A percentile compares a stretch with the other conserved stretches of the same genome.
phyloP scores from a whole-genome alignment of 2,329 filamentous ascomycete species.

The Didymella lethalis region DNA sequence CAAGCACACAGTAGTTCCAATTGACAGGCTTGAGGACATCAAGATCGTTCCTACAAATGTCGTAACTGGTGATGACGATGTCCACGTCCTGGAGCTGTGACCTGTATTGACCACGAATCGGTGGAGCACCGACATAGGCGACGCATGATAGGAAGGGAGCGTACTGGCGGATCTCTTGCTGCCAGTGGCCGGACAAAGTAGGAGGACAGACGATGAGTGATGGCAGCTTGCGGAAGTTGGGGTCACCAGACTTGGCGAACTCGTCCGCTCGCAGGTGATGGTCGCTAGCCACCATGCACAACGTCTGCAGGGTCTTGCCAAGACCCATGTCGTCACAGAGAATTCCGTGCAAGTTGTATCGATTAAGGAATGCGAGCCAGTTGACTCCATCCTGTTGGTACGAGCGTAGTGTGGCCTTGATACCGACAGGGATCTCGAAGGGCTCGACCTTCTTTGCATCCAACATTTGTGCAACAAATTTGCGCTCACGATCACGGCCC shows the following conservation, averaged over 20 bases:
- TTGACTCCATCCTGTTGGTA: slow-evolving; percentile 99
- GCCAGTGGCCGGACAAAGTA: slow-evolving; percentile 96
- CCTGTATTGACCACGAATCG: slow-evolving; percentile 76
- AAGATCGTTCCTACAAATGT: slow-evolving; percentile 96
- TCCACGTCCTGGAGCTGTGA: slow-evolving; percentile 78
- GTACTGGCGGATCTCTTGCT: slow-evolving; percentile 95
- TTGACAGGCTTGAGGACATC: slow-evolving; percentile 81
- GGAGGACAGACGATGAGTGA: slow-evolving; percentile 96
- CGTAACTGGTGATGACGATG: slow-evolving; percentile 96
- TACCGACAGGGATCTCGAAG: slow-evolving; percentile 92
- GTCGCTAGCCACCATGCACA: slow-evolving; percentile 97
- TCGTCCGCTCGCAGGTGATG: slow-evolving; percentile 93
- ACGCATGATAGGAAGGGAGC: slow-evolving; percentile 91
- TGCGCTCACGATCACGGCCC: slow-evolving; percentile 90
- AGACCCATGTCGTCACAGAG: slow-evolving; percentile 99
- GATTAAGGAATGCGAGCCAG: slow-evolving; percentile 97
- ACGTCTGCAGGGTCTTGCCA: slow-evolving; percentile 94
- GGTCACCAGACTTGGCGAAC: slow-evolving; percentile 79
- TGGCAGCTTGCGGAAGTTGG: slow-evolving; percentile 80
- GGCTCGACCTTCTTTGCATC: slow-evolving; percentile 96
- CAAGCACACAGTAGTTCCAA: slow-evolving; percentile 97
- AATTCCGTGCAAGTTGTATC: slow-evolving; percentile 96
- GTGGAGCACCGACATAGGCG: slow-evolving; percentile 88
- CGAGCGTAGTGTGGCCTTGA: slow-evolving; percentile 94
- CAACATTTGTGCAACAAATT: slow-evolving; percentile 95